A percentile compares a stretch with the other conserved stretches of the same genome.
Evolutionary conservation across 1,139 yeast genomes (phyloP).

Genomic region (Debaryomyces coudertii): DNA sequence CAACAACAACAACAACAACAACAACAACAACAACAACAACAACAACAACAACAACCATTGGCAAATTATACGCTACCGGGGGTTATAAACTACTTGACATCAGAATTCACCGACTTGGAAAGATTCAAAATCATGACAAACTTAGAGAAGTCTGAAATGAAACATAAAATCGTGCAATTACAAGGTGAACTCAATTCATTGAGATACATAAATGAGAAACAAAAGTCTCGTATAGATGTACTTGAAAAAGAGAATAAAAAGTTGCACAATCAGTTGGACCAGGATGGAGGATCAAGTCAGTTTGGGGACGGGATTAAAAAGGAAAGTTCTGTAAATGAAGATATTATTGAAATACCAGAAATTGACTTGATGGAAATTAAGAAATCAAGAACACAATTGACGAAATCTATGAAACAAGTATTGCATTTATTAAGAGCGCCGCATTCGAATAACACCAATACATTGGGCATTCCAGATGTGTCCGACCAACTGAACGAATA

Average conservation of each 20-base stretch:
- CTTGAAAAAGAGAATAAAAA: conserved; percentile 30
- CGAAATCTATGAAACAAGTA: conserved; percentile 47
- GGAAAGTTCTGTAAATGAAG: not conserved
- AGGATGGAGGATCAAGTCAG: conserved; percentile 1
- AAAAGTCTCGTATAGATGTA: conserved; percentile 31
- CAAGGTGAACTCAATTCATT: conserved; percentile 58
- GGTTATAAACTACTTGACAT: conserved; percentile 62
- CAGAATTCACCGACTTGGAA: conserved; percentile 62
- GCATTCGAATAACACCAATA: conserved; percentile 22
- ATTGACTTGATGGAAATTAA: conserved; percentile 45
- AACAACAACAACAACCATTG: conserved; percentile 17
- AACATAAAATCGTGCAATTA: conserved; percentile 53
- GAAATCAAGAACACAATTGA: conserved; percentile 42
- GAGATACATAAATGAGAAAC: conserved; percentile 40
- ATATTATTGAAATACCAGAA: conserved; percentile 31
- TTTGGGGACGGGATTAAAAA: conserved; percentile 3
- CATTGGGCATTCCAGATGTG: conserved; percentile 26
- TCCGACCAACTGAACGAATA: conserved; percentile 15
- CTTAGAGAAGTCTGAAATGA: conserved; percentile 60
- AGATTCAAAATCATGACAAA: conserved; percentile 59
- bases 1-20: not conserved
- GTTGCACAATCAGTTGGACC: conserved; percentile 14
- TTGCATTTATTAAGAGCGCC: conserved; percentile 46
- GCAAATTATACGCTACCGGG: conserved; percentile 62
- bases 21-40: conserved; percentile 12